A percentile compares a stretch with the other conserved stretches of the same genome.
Conservation (phyloP, 1,284 basidiomycete genomes). For the Ustilago vetiveriae region DNA sequence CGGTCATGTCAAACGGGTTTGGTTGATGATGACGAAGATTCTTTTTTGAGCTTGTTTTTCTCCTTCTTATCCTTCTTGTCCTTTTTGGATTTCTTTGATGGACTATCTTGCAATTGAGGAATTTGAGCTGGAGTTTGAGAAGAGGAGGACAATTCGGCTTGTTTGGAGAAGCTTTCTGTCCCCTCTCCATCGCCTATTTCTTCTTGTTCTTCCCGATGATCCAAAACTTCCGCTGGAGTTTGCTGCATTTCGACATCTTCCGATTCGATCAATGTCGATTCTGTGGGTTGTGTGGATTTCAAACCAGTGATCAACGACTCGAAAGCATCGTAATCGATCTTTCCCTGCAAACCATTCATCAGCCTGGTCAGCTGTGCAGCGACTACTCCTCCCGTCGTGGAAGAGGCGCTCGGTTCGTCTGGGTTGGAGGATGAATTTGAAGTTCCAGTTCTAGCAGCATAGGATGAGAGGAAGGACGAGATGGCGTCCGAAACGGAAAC, state of each 20-base stretch:
- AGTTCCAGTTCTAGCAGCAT: slow-evolving; percentile 36
- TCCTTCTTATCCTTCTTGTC: slow-evolving; percentile 20
- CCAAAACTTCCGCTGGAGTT: slow-evolving; percentile 3
- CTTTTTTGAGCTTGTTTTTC: slow-evolving; percentile 9
- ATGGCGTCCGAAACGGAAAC: slow-evolving; percentile 11
- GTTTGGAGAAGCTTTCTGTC: slow-evolving; percentile 7
- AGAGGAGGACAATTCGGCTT: not conserved
- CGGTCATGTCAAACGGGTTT: too few relatives aligned
- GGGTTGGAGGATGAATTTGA: slow-evolving; percentile 8
- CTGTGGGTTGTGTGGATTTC: too few relatives aligned
- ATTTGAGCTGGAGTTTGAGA: not conserved
- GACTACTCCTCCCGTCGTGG: slow-evolving; percentile 28
- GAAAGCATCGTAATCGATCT: slow-evolving; percentile 32
- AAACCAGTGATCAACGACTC: slow-evolving; percentile 4
- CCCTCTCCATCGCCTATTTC: slow-evolving; percentile 1
- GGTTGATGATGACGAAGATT: not conserved
- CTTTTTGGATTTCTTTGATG: slow-evolving; percentile 16
- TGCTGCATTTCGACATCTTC: not conserved
- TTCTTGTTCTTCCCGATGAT: not conserved
- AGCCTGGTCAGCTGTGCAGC: slow-evolving; percentile 32
- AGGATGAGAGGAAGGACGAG: slow-evolving; percentile 19
- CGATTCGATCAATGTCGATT: too few relatives aligned
- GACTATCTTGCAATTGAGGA: not conserved
- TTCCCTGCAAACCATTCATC: slow-evolving; percentile 34
- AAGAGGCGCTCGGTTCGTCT: not conserved